Evolutionary conservation across 2,329 filamentous ascomycete genomes (phyloP).

Genomic region (Neofusicoccum umdonicola): DNA sequence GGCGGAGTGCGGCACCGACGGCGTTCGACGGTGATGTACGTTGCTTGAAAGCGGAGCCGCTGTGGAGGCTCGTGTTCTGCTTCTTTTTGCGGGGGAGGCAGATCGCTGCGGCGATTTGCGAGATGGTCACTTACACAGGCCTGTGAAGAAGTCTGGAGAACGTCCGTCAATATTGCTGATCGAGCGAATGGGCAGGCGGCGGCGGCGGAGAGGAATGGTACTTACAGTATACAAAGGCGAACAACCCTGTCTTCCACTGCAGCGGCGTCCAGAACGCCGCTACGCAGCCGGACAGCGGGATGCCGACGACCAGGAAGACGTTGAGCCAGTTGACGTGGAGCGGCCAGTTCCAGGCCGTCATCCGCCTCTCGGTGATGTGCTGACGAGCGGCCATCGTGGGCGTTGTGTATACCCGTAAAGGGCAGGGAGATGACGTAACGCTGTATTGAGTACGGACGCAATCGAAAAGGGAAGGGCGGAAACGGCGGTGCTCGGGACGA

Average conservation of each 20-base stretch:
- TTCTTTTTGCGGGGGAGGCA: background rate
- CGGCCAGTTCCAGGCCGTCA: conserved; percentile 82
- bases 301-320: conserved; percentile 72
- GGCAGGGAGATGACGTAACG: background rate
- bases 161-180: background rate
- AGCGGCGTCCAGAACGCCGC: conserved; percentile 75
- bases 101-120: background rate
- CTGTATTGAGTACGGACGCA: background rate
- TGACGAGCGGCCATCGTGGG: conserved; percentile 5
- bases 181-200: background rate
- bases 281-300: conserved; percentile 72
- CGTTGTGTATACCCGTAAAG: background rate
- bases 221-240: conserved; percentile 66
- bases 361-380: conserved; percentile 79
- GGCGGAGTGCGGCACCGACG: too few relatives aligned
- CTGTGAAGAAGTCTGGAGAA: conserved; percentile 64
- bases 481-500: background rate
- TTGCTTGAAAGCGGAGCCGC: too few relatives aligned
- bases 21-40: too few relatives aligned
- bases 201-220: background rate
- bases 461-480: background rate
- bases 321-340: conserved; percentile 96
- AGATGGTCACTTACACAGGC: conserved; percentile 47
- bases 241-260: conserved; percentile 67
- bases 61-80: too few relatives aligned